phyloP scores from a whole-genome alignment of 2,329 filamentous ascomycete genomes.

The Sarocladiaceae sp. region DNA sequence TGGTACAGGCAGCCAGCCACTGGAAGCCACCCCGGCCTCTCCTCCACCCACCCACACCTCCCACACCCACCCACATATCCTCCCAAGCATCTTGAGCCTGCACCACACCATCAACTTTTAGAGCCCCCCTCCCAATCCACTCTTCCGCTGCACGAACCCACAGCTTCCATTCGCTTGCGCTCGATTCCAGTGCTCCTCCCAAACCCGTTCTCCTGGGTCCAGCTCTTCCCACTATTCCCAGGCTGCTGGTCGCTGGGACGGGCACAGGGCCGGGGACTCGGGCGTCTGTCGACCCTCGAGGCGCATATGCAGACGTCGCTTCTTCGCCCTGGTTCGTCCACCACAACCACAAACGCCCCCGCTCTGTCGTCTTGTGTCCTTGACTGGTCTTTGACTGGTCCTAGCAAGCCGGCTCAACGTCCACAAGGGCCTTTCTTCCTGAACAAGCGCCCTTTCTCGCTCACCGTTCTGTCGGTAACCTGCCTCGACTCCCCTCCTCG shows the following conservation, averaged over 20 bases:
- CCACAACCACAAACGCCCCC: background rate
- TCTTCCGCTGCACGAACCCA: conserved; percentile 4
- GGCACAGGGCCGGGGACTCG: background rate
- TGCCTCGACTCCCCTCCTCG: background rate
- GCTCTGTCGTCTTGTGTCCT: too few species aligned
- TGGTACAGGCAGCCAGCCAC: too few species aligned
- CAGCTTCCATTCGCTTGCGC: conserved; percentile 4
- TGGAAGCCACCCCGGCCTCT: background rate
- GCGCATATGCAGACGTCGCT: too few species aligned
- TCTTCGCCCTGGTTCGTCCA: background rate
- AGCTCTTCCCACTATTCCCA: too few species aligned
- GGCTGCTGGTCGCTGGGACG: conserved; percentile 2
- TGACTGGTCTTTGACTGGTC: too few species aligned
- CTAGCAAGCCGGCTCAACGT: too few species aligned
- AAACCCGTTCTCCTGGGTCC: conserved; percentile 7
- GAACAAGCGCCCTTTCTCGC: too few species aligned
- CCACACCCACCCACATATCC: background rate
- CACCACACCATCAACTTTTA: background rate
- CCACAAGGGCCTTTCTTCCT: too few species aligned
- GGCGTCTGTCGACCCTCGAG: too few species aligned
- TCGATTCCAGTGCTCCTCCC: conserved; percentile 1
- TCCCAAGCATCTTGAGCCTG: too few species aligned
- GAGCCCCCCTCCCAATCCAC: background rate
- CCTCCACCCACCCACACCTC: background rate
- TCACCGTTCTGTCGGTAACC: conserved; percentile 8